Base-by-base conservation (phyloP, 495 filamentous ascomycete species). In the Penicillium malachiteum region DNA sequence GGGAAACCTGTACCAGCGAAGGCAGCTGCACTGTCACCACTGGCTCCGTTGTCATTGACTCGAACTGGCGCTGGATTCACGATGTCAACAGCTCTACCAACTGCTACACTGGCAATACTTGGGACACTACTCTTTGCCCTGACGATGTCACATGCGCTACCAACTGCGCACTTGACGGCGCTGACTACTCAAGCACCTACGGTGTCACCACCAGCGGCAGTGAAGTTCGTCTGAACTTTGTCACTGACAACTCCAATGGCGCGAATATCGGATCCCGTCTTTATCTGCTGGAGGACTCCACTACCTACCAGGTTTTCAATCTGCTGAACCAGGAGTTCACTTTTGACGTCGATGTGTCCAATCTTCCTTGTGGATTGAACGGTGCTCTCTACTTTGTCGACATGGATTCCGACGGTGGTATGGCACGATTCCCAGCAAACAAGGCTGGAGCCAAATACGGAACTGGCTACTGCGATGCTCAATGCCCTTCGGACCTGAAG, bases 391-490 rank as follows among this genome's bases (percentile, higher is more conserved):
- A 90, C 67, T 76, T 90, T 6, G 76, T 81, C 4, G 67, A 81
- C 59, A 90, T 90, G 87, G 78, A 85, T 40, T 65, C 76, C 9
- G 80, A 81, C 45, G 87, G 87, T 64, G 86, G 82, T 17, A 69
- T 78, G 56, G 54, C 78, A 21, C 65, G 71, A 33, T 77, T 75
- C 59, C 58, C 74, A 0, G 66, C 71, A 44, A 90, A 90, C 75
- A 78, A 80, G 38, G 87, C 86, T 5, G 87, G 87, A 39, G 87
- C 87, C 42, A 75, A 74, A 46, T 89, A 87, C 51, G 87, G 87
- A n/a, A 88, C 87, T 0, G 87, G 87, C 0, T 90, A 91, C 67
- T 91, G 87, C 58, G 87, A 91, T 67, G 82, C 86, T 11, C 87
- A 90, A 67, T 91, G 87, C 60, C 81, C 82, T 0, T 73, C 74